Evolutionary conservation across 2,329 filamentous ascomycete species (phyloP).

Genomic region (Xylaria sp.): DNA sequence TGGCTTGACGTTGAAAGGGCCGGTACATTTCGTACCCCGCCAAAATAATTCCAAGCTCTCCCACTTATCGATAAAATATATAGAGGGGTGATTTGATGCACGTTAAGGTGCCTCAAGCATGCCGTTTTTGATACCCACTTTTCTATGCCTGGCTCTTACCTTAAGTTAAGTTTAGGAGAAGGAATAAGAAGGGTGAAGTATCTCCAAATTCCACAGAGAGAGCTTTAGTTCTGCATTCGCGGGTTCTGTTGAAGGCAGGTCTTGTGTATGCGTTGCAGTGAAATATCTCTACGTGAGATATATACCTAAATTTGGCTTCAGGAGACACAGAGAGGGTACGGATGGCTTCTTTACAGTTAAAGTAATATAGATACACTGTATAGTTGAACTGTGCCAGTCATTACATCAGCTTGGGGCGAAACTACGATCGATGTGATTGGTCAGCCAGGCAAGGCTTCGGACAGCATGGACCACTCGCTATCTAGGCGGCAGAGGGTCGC

Average conservation of each 20-base stretch:
- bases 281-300: too few relatives aligned
- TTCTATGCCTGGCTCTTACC: neutral
- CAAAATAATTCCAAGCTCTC: conserved; percentile 30
- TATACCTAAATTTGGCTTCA: too few relatives aligned
- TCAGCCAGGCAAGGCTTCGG: conserved; percentile 31
- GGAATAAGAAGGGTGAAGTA: neutral
- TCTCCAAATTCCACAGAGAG: neutral
- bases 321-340: neutral
- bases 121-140: neutral
- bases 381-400: neutral
- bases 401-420: conserved; percentile 18
- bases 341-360: neutral
- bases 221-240: too few relatives aligned
- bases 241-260: too few relatives aligned
- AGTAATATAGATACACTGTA: neutral
- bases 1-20: conserved; percentile 18
- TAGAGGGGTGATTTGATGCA: conserved; percentile 11
- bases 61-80: conserved; percentile 32
- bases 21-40: conserved; percentile 29
- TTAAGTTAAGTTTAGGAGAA: neutral
- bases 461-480: conserved; percentile 39
- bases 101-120: too few relatives aligned
- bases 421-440: conserved; percentile 27
- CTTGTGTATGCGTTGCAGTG: too few relatives aligned
- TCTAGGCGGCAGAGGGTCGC: conserved; percentile 49